Evolutionary conservation across 1,139 yeast species (phyloP), one percentile per base, ranked within the genome.

Genomic region (Hemisphaericaspora subhashii): DNA sequence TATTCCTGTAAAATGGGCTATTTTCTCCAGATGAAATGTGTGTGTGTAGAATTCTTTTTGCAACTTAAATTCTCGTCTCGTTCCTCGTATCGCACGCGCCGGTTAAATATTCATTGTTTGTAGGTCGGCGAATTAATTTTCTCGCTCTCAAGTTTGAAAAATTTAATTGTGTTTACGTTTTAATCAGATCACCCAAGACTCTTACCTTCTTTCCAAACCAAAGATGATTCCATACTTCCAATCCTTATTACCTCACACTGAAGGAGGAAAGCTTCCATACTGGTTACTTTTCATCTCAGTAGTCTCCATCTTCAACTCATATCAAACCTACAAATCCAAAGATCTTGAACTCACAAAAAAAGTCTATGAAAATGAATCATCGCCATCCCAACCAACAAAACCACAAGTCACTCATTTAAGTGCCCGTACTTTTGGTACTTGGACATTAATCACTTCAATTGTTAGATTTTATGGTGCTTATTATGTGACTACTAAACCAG

Each of bases 381-480:
- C 63, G 2, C 76, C 45, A 11, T 10, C 22, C 7, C 38, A 40
- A 21, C 35, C 35, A 20, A 30, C 39, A 16, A 34, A 42, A 15
- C 47, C 49, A 10, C 67, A 71, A 42, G 72, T 90, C 14, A 87
- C 96, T 0, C 69, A 75, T 5, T 72, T 92, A 51, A 82, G 95
- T 51, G 96, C 97, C 8, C 77, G 98, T 54, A 92, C 98, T 0
- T 92, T 92, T 62, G 98, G 98, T 22, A 92, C 98, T 1, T 92
- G 98, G 98, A 92, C 98, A 0, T 70, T 90, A 38, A 75, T 90
- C 50, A 83, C 97, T 1, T 79, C 96, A 2, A 72, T 92, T 31
- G 81, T 92, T 36, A 79, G 98, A 58, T 74, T 83, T 49, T 89
- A 86, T 58, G 96, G 96, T 35, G 95, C 98, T 5, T 84, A 83